These are phyloP conservation scores for Trichoderma koningiopsis DNA, from an alignment of 2,329 filamentous ascomycete genomes.

Conservation along the genomic window DNA sequence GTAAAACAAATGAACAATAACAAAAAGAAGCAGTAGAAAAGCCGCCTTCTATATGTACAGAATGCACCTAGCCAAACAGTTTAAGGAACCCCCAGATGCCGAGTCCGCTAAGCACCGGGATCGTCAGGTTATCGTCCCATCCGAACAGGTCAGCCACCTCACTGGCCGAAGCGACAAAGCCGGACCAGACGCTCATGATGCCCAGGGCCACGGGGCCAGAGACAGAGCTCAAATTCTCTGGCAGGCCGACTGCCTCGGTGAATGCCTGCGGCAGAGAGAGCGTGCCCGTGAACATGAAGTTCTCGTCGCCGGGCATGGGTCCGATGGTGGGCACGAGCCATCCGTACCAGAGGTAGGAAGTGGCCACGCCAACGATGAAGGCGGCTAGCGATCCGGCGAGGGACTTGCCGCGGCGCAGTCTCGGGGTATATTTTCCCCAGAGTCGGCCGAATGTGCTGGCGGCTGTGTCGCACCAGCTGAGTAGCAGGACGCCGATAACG, in stretches of 20 bases:
- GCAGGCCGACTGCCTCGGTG: conserved; percentile 63
- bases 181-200: conserved; percentile 81
- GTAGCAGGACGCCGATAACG: conserved; percentile 82
- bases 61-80: conserved; percentile 65
- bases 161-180: conserved; percentile 83
- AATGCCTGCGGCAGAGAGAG: conserved; percentile 68
- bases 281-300: conserved; percentile 75
- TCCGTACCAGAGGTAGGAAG: conserved; percentile 86
- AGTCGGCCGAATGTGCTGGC: conserved; percentile 91
- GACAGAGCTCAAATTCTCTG: conserved; percentile 60
- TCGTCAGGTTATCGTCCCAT: conserved; percentile 97
- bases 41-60: not conserved
- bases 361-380: conserved; percentile 77
- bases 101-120: conserved; percentile 84
- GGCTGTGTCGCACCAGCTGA: conserved; percentile 98
- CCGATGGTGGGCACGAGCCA: conserved; percentile 72
- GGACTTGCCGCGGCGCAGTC: conserved; percentile 84
- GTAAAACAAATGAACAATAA: not conserved
- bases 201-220: conserved; percentile 73
- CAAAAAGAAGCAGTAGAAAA: not conserved
- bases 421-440: conserved; percentile 86
- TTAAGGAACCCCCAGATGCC: conserved; percentile 92
- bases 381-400: conserved; percentile 86
- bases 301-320: conserved; percentile 68
- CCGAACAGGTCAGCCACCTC: conserved; percentile 91